Evolutionary conservation across 2,329 filamentous ascomycete species (phyloP), one percentile per base, ranked within the genome.

Genomic region (Helotiales sp.): DNA sequence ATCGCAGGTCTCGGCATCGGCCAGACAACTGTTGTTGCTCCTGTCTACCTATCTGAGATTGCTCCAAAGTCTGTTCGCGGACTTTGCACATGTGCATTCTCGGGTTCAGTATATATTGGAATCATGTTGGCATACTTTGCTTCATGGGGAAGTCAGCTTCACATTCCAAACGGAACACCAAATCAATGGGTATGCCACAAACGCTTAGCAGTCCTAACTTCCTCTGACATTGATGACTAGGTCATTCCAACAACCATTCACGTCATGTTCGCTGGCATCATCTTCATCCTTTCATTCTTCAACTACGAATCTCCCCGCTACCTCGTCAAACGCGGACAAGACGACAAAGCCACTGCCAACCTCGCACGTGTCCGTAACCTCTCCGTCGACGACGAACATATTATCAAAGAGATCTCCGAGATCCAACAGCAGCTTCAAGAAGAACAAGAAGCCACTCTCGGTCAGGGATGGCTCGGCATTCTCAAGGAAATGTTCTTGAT

Each of bases 51-150:
- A 27, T 86, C 87, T 4, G 88, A 91, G 72, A 85, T 89, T 36
- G 82, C 88, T 0, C 88, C 88, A 0, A 83, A 85, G 1, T 81
- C 84, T 1, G 78, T 90, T 58, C 83, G 88, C 54, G 88, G 90
- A 63, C 81, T 93, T 22, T 91, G 88, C 69, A 90, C 89, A 1
- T 87, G 85, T 67, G 79, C 86, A 25, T 89, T 89, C 69, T 84
- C 85, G 0, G 86, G 85, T 1, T 79, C 88, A 50, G 89, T 93
- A 22, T 93, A 93, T 68, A 73, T 90, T 53, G 90, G 89, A 24
- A 90, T 92, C 60, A 88, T 93, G 66, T 78, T 93, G 15, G 88
- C 87, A 8, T 93, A 92, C 74, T 93, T 91, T 67, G 84, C 87
- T 58, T 89, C 86, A 71, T 88, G 86, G 69, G 85, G 85, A 57